Conservation (phyloP, 257 asterid genomes). For the Solanum paucissectum region DNA sequence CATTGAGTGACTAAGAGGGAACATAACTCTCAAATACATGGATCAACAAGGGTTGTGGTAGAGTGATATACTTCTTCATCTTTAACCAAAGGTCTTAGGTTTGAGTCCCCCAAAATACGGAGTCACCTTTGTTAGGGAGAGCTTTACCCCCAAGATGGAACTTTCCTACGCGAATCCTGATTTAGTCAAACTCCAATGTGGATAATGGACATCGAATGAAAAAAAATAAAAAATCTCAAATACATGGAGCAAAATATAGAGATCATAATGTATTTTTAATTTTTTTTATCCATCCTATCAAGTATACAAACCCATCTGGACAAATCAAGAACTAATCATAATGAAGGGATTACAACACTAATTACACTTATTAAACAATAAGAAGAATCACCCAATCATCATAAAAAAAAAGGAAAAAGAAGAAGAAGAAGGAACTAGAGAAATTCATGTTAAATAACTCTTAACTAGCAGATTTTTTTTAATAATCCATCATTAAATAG, state of each 20-base stretch:
- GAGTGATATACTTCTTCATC: not conserved
- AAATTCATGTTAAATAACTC: not conserved
- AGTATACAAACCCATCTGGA: not conserved
- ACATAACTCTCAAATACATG: not conserved
- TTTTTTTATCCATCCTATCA: not conserved
- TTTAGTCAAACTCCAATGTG: not conserved
- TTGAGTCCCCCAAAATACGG: not conserved
- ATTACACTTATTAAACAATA: not conserved
- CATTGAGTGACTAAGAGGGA: not conserved
- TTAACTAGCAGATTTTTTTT: not conserved
- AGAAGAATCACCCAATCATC: not conserved
- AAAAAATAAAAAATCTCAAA: too few species aligned
- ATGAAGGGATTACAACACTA: not conserved
- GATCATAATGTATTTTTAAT: not conserved
- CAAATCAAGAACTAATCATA: not conserved
- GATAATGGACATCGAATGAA: not conserved
- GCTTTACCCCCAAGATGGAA: not conserved
- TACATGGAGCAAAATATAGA: not conserved
- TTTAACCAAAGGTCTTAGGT: rapidly evolving
- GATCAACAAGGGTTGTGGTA: not conserved
- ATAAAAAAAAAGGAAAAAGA: not conserved
- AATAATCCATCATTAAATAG: not conserved
- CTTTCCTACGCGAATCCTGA: not conserved
- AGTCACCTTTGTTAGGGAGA: not conserved
- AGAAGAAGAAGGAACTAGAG: not conserved